Percentiles rank a stretch among this genome's conserved stretches.
Evolutionary conservation across 2,329 filamentous ascomycete species (phyloP).

Genomic region (Hymenoscyphus salicellus): DNA sequence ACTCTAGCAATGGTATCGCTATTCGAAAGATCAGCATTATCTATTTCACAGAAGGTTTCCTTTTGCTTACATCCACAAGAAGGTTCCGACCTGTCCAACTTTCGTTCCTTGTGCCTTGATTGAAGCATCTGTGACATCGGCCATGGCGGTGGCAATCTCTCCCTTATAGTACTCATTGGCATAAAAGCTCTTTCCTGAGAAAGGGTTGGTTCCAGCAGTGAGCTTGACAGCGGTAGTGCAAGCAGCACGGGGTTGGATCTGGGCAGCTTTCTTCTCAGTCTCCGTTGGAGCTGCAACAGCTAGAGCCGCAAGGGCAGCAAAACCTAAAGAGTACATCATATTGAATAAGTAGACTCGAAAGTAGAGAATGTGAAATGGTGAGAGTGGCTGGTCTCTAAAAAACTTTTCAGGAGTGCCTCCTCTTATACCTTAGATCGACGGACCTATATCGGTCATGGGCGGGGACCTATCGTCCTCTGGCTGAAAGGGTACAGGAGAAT

Average conservation of each 20-base stretch:
- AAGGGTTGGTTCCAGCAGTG: constrained; percentile 45
- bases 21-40: constrained; percentile 6
- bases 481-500: constrained; percentile 25
- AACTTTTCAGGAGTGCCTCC: constrained; percentile 5
- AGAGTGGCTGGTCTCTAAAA: constrained; percentile 11
- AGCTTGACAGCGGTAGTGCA: constrained; percentile 26
- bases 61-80: constrained; percentile 44
- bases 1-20: constrained; percentile 49
- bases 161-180: constrained; percentile 56
- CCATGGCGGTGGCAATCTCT: constrained; percentile 52
- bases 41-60: not conserved
- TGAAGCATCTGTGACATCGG: constrained; percentile 53
- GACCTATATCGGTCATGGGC: constrained; percentile 3
- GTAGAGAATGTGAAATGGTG: constrained; percentile 15
- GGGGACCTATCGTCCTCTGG: constrained; percentile 17
- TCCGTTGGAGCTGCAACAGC: constrained; percentile 23
- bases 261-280: constrained; percentile 18
- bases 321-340: constrained; percentile 26
- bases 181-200: constrained; percentile 48
- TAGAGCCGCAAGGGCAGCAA: constrained; percentile 25
- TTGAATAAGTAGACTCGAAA: constrained; percentile 14
- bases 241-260: constrained; percentile 15
- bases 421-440: constrained; percentile 19
- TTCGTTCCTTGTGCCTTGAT: constrained; percentile 35
- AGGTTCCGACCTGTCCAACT: constrained; percentile 47